Conservation (phyloP, 495 filamentous ascomycete genomes). For the Umbilicaria muhlenbergii region DNA sequence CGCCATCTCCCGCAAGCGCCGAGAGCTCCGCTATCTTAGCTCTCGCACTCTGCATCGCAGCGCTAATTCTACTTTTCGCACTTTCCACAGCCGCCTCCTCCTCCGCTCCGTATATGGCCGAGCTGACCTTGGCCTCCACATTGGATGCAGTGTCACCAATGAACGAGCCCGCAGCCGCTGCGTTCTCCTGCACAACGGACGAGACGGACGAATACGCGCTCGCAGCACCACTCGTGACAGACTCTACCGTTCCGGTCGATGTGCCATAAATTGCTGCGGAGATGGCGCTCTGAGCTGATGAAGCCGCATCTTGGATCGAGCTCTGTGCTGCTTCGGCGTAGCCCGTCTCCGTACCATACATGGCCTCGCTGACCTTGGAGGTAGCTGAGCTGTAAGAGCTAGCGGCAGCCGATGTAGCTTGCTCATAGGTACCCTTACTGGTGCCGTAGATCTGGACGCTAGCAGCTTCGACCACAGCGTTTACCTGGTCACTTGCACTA, state of each 20-base stretch:
- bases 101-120: constrained; percentile 27
- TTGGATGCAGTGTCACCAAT: constrained; percentile 10
- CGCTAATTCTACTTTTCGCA: constrained; percentile 29
- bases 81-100: constrained; percentile 41
- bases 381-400: constrained; percentile 32
- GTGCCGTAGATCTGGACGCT: constrained; percentile 45
- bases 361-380: constrained; percentile 32
- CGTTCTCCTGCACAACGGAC: constrained; percentile 18
- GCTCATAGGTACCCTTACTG: constrained; percentile 34
- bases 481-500: constrained; percentile 36
- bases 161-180: constrained; percentile 14
- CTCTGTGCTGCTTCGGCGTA: constrained; percentile 32
- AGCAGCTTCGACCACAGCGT: constrained; percentile 43
- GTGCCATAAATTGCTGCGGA: constrained; percentile 40
- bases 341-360: constrained; percentile 37
- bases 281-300: constrained; percentile 31
- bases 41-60: constrained; percentile 33
- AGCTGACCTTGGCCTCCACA: constrained; percentile 14
- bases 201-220: constrained; percentile 20
- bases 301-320: constrained; percentile 32
- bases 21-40: constrained; percentile 28
- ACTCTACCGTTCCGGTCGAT: constrained; percentile 22
- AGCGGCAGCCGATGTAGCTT: constrained; percentile 34
- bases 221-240: constrained; percentile 19
- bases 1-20: constrained; percentile 21